Base-by-base conservation (phyloP, 2,329 filamentous ascomycete genomes). In the Corinectria fuckeliana region DNA sequence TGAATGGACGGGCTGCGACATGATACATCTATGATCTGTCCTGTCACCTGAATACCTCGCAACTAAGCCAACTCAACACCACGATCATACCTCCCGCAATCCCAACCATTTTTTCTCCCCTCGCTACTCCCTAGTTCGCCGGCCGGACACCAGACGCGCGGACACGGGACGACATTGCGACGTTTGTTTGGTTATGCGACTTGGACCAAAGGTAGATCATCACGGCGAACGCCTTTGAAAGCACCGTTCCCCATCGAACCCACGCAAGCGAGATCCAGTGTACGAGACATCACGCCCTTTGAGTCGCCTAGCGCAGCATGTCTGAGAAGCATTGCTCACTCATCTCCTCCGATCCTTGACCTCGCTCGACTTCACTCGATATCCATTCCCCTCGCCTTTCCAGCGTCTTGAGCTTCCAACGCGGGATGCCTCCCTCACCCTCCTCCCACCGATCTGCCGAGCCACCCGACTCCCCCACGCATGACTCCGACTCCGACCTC, bases 401-500 rank as follows among this genome's bases (percentile, higher is more conserved):
- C 56, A 50, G 55, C 54, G 50, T 26, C 57, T 50, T 51, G 55
- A 59, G 55, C 50, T 58, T 56, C 61, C 69, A n/a, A n/a, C 65
- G 75, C 82, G 83, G 82, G 75, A 86, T 88, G 85, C 82, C 85
- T 82, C 75, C 81, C 71, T 77, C 80, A 79, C 78, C 78, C 56
- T 74, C 80, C 30, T 81, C 80, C 30, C 80, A 82, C 74, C 81
- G 79, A 71, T 76, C 79, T 68, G 79, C 85, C 71, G 84, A 88
- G 74, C 84, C 85, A 71, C 88, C 88, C 76, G 87, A 90, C 77
- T 86, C 85, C 60, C 83, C 83, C 61, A 77, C 80, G 70, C 81
- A 88, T 77, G 90, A 93, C 73, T 91, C 88, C 73, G 91, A 93
- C 56, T 76, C 77, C 62, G 90, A 94, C 74, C 85, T 95, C 70